Conservation (phyloP, 352 stramenopile genomes). For the Globisporangium rhizosaccharum region DNA sequence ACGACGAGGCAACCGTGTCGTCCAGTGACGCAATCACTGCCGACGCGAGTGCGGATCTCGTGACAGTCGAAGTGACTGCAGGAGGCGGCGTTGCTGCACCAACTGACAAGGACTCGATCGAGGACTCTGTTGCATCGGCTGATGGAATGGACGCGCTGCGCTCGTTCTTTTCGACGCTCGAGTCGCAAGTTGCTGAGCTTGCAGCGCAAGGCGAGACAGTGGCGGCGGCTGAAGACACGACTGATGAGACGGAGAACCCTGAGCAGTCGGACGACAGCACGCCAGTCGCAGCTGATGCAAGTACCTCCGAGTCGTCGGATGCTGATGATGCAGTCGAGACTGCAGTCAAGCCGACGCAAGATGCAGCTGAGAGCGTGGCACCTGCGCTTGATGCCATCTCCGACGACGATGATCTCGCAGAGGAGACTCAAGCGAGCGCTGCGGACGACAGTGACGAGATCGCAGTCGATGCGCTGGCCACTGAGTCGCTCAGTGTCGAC, state of each 20-base stretch:
- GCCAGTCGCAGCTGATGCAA: no score
- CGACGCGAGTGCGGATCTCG: background rate
- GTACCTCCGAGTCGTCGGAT: no score
- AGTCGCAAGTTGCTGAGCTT: no score
- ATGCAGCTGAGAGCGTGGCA: background rate
- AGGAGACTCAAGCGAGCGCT: background rate
- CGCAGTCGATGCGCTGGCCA: background rate
- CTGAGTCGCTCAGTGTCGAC: background rate
- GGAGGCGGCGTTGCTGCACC: background rate
- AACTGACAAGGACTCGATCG: background rate
- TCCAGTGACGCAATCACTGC: background rate
- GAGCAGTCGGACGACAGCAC: no score
- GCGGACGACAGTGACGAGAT: background rate
- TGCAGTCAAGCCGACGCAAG: no score
- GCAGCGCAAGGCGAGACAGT: background rate
- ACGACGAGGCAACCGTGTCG: background rate
- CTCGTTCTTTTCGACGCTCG: background rate
- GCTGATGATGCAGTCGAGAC: no score
- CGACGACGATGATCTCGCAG: background rate
- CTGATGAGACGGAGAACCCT: background rate
- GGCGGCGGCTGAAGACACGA: background rate
- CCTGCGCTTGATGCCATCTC: background rate
- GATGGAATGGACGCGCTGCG: background rate
- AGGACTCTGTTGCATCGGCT: background rate
- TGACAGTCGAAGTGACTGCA: constrained; percentile 2